Evolutionary conservation across 1,284 basidiomycete species (phyloP), one percentile per base, ranked within the genome.

Genomic region (Anthracocystis walkeri): DNA sequence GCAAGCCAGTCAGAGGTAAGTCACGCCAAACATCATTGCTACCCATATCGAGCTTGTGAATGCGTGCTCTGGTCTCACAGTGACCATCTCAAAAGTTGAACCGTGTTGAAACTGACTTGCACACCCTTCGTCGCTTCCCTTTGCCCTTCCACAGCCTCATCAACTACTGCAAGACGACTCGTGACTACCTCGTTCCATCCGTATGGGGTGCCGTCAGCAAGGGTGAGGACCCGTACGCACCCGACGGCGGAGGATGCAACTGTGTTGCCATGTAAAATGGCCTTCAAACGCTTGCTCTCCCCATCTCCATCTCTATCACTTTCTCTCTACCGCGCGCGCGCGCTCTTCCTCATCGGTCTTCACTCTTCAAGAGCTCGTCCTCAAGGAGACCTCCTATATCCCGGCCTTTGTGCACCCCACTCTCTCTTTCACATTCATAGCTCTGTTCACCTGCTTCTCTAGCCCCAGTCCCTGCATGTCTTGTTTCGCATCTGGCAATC

Each of bases 121-220:
- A 1, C 8, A n/a, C 27, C 18, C 55, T 31, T 16, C 14, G 5
- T 55, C 31, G 14, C 29, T 31, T 35, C 14, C 6, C 2, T 41
- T 50, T 35, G 2, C 25, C 31, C 42, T 57, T 21, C 3, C 4
- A 21, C 68, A 93, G 95, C 84, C 86, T 98, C 70, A 96, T 97
- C 84, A 90, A 92, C 60, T 96, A 93, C 86, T 94, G 93, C 89
- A 93, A 93, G 86, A 90, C 89, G 29, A 96, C 93, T 35, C 91
- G 91, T 81, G 95, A 97, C 86, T 92, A 92, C 80, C 89, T 95
- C 71, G 92, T 93, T 82, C 93, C 94, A 4, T 92, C 91, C 35
- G 91, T 96, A 45, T 97, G 95, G 95, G 95, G 95, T n/a, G 91
- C 92, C 20, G 90, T 94, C 33, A 90, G 89, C 83, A 95, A 93